phyloP scores from a whole-genome alignment of 768 basidiomycete genomes.

The Kwoniella pini region DNA sequence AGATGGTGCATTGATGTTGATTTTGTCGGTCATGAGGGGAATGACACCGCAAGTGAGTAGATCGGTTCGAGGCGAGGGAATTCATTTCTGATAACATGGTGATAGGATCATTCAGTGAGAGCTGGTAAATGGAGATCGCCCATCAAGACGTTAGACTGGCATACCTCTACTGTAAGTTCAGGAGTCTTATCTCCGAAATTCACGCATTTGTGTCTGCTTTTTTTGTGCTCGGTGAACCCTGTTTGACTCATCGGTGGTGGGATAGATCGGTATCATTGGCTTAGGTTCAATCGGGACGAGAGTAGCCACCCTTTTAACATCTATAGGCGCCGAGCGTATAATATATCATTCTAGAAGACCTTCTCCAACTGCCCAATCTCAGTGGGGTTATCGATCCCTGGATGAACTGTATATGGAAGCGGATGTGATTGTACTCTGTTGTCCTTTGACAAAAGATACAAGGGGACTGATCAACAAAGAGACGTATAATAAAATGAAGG shows the following conservation, averaged over 20 bases:
- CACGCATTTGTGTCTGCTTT: no score
- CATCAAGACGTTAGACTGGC: conserved; percentile 16
- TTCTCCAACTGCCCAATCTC: conserved; percentile 11
- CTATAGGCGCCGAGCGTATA: conserved; percentile 48
- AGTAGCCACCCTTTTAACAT: conserved; percentile 41
- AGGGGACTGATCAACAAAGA: conserved; percentile 30
- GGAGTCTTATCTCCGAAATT: neutral
- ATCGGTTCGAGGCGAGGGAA: neutral
- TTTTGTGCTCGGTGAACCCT: no score
- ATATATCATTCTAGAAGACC: conserved; percentile 52
- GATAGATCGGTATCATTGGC: conserved; percentile 54
- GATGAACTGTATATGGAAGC: conserved; percentile 44
- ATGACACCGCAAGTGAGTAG: conserved; percentile 24
- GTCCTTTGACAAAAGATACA: conserved; percentile 46
- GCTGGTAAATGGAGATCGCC: conserved; percentile 19
- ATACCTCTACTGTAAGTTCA: conserved; percentile 15
- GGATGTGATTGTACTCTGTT: conserved; percentile 44
- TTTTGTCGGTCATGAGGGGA: conserved; percentile 32
- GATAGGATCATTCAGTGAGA: conserved; percentile 29
- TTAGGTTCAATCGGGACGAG: conserved; percentile 54
- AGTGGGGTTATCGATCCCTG: conserved; percentile 39
- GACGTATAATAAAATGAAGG: conserved; percentile 47
- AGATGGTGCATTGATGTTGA: conserved; percentile 32
- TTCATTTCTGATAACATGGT: neutral
- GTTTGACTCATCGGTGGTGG: no score